phyloP scores from a whole-genome alignment of 2,329 filamentous ascomycete genomes.

The Colletotrichum sp. region DNA sequence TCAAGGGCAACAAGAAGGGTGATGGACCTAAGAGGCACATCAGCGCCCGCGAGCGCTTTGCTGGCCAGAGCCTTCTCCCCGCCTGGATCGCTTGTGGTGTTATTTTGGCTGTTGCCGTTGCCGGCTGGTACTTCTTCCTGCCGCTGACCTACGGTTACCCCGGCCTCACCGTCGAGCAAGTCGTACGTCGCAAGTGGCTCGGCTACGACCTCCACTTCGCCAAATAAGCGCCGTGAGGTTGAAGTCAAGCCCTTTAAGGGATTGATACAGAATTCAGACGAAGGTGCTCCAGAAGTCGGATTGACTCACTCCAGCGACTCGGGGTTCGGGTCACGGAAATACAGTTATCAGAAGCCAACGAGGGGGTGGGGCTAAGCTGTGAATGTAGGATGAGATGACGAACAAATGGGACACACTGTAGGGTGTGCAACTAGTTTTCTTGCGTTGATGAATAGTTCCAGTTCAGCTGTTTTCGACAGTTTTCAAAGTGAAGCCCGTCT shows the following conservation, averaged over 20 bases:
- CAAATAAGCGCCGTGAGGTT: slow-evolving; percentile 67
- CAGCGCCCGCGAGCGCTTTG: slow-evolving; percentile 82
- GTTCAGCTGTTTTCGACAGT: background rate
- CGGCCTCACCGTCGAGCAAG: slow-evolving; percentile 78
- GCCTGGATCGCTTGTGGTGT: slow-evolving; percentile 80
- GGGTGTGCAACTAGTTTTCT: slow-evolving; percentile 16
- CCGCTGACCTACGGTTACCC: slow-evolving; percentile 96
- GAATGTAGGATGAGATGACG: slow-evolving; percentile 10
- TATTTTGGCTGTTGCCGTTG: slow-evolving; percentile 71
- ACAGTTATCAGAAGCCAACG: background rate
- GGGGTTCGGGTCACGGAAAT: background rate
- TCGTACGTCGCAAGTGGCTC: slow-evolving; percentile 90
- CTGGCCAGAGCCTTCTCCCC: slow-evolving; percentile 75
- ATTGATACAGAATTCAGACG: background rate
- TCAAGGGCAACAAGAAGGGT: slow-evolving; percentile 51
- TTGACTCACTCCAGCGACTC: background rate
- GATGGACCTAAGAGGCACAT: slow-evolving; percentile 62
- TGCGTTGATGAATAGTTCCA: slow-evolving; percentile 1
- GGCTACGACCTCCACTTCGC: slow-evolving; percentile 98
- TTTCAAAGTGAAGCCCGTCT: background rate
- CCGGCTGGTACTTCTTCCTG: slow-evolving; percentile 90
- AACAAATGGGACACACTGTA: background rate
- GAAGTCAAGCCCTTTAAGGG: background rate
- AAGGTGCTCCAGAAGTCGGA: background rate
- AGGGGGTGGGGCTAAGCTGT: background rate